Evolutionary conservation across 495 filamentous ascomycete genomes (phyloP), one percentile per base, ranked within the genome.

Genomic region (Xylaria cubensis): DNA sequence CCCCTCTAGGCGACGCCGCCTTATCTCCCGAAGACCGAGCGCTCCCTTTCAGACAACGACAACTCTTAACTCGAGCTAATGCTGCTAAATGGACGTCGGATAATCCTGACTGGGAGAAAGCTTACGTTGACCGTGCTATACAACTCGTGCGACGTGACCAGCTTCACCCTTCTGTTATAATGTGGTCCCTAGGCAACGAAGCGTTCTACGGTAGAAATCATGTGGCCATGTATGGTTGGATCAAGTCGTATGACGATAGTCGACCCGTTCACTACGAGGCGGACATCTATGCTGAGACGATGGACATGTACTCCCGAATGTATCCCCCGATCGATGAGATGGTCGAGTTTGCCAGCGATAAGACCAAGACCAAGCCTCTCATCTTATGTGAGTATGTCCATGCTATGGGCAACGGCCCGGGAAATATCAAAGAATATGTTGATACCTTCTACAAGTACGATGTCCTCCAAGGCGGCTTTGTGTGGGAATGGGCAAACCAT

Each of bases 401-500:
- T 72, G 88, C 91, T 0, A 92, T 93, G 91, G 91, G 91, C 3
- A 93, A 92, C 70, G 91, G 90, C 0, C 91, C 91, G 0, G 91
- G 91, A 2, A 86, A 84, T 26, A 82, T 92, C 7, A 83, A 90
- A 75, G 91, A 92, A 71, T 93, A 93, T 71, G 82, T 88, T 50
- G 82, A 90, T 21, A 82, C 84, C 1, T 93, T 92, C 74, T 84
- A 84, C 17, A 78, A 84, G 41, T 75, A 91, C 69, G 84, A 83
- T 0, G 83, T 85, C 12, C 82, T 93, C 7, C 90, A 92, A 74
- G 91, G 91, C 1, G 91, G 91, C 8, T 92, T 90, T 67, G 86
- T 92, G 36, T 93, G 91, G 90, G 90, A 92, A 76, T 93, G 91
- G 91, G 87, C 89, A 1, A 93, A 92, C 74, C 90, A 92, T 68